Percentiles rank a stretch among this genome's conserved stretches.
Conservation (phyloP, 176 grass and related monocot species). For the Aegilops umbellulata region DNA sequence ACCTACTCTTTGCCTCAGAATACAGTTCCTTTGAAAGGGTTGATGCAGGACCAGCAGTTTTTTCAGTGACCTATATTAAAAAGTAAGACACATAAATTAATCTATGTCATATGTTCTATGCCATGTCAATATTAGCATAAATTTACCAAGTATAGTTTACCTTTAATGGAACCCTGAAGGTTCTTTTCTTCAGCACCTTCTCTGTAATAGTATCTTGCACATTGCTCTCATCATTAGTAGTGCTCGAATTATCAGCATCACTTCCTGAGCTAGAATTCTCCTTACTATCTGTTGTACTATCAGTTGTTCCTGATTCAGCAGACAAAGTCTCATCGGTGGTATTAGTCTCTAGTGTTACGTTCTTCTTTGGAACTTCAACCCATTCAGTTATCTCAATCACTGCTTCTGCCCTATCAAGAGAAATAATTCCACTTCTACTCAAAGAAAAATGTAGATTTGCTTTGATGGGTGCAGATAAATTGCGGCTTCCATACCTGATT, state of each 20-base stretch:
- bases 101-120: neutral
- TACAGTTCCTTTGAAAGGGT: conserved; percentile 78
- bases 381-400: conserved; percentile 98
- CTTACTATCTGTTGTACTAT: conserved; percentile 42
- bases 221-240: conserved; percentile 44
- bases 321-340: conserved; percentile 48
- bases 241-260: conserved; percentile 38
- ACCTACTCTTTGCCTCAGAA: conserved; percentile 87
- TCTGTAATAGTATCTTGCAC: conserved; percentile 62
- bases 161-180: conserved; percentile 95
- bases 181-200: conserved; percentile 93
- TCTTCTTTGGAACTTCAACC: conserved; percentile 96
- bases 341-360: conserved; percentile 69
- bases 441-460: conserved; percentile 98
- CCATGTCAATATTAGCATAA: conserved; percentile 1
- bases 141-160: conserved; percentile 41
- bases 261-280: conserved; percentile 44
- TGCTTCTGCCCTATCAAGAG: conserved; percentile 93
- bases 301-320: conserved; percentile 52
- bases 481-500: conserved; percentile 75
- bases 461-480: conserved; percentile 97
- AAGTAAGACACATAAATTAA: conserved; percentile 1
- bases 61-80: conserved; percentile 70
- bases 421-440: conserved; percentile 89
- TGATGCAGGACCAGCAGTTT: conserved; percentile 49